Evolutionary conservation across 805 yeast genomes (phyloP).

Genomic region (Torulaspora maleeae): DNA sequence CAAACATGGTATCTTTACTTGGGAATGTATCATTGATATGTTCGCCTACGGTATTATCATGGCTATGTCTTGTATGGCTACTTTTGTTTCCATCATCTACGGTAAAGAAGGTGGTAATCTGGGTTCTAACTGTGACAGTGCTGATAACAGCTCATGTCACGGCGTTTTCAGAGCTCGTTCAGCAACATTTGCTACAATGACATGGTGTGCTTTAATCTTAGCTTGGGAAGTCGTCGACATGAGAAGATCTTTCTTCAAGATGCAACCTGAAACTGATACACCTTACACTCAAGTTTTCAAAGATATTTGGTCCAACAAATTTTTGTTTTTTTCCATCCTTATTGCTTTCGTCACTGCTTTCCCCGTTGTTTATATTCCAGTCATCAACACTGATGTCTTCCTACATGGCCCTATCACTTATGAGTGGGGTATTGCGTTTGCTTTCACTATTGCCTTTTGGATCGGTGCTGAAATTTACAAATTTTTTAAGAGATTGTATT

Average conservation of each 20-base stretch:
- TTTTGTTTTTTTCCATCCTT: conserved; percentile 75
- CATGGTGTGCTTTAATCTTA: conserved; percentile 76
- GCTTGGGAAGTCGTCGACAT: conserved; percentile 84
- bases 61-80: conserved; percentile 64
- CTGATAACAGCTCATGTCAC: conserved; percentile 45
- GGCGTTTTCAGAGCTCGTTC: conserved; percentile 73
- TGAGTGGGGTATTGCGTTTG: conserved; percentile 78
- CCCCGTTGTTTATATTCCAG: conserved; percentile 85
- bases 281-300: conserved; percentile 55
- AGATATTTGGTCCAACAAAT: conserved; percentile 69
- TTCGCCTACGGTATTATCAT: conserved; percentile 65
- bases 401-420: conserved; percentile 64
- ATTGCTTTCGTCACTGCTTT: conserved; percentile 66
- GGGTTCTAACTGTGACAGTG: conserved; percentile 60
- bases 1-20: conserved; percentile 75
- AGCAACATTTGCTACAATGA: conserved; percentile 72
- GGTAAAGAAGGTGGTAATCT: conserved; percentile 62
- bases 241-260: conserved; percentile 62
- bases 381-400: conserved; percentile 73
- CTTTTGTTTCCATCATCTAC: conserved; percentile 63
- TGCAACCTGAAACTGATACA: conserved; percentile 61
- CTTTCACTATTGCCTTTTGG: conserved; percentile 53
- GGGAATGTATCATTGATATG: conserved; percentile 63
- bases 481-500: conserved; percentile 54
- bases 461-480: conserved; percentile 64